Evolutionary conservation across 139 green algal species (phyloP).

Genomic region (Tetradesmus obliquus): DNA sequence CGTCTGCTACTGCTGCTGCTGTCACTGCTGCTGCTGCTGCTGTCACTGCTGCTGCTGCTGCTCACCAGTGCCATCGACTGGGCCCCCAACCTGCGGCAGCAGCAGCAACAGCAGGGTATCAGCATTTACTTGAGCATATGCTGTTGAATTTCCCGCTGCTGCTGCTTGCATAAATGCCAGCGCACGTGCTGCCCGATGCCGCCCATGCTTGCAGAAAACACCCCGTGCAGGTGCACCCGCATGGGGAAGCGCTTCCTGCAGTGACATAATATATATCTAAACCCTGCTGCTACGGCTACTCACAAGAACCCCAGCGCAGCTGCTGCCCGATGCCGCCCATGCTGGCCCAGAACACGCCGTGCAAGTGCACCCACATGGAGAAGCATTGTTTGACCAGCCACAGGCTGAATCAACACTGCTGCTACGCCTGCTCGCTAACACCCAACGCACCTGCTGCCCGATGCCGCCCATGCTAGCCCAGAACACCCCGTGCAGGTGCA

Average conservation of each 20-base stretch:
- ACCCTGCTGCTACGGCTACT: not conserved
- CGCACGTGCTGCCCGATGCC: not conserved
- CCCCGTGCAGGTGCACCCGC: not conserved
- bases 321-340: constrained; percentile 14
- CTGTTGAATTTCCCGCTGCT: not conserved
- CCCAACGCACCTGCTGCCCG: not conserved
- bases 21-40: not conserved
- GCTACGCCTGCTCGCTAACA: not conserved
- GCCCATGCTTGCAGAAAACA: not conserved
- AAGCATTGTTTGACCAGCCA: no score
- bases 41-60: not conserved
- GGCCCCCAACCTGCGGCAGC: not conserved
- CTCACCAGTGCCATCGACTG: not conserved
- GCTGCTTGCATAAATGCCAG: not conserved
- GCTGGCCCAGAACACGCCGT: constrained; percentile 33
- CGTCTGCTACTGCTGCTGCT: no score
- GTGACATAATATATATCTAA: no score
- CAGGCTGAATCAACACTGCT: not conserved
- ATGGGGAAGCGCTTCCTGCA: not conserved
- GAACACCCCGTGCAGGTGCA: constrained; percentile 40
- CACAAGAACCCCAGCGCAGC: not conserved
- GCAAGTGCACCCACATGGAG: not conserved
- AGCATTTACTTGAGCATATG: not conserved
- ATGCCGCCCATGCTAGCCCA: constrained; percentile 34
- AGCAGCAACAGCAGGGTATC: not conserved